Conservation (phyloP, 2,329 filamentous ascomycete genomes). For the Penicillium sumatraense region DNA sequence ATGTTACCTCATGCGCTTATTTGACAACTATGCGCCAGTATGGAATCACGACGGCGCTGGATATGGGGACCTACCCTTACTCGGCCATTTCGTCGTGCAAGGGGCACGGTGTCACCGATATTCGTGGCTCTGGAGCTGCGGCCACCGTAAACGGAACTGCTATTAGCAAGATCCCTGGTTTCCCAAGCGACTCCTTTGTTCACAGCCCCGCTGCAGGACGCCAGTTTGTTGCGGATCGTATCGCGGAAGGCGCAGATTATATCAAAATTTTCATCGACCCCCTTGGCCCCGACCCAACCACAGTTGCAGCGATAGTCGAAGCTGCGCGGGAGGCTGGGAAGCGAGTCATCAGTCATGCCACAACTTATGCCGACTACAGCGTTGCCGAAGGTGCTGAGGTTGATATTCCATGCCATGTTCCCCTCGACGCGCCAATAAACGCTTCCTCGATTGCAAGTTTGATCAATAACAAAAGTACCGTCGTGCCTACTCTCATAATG, state of each 20-base stretch:
- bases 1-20: not conserved
- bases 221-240: not conserved
- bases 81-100: not conserved
- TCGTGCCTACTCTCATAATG: not conserved
- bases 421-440: not conserved
- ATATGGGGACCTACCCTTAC: not conserved
- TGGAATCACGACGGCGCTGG: not conserved
- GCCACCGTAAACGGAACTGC: not conserved
- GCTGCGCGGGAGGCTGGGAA: not conserved
- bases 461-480: not conserved
- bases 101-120: not conserved
- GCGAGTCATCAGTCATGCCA: not conserved
- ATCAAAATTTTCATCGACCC: not conserved
- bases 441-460: not conserved
- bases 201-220: not conserved
- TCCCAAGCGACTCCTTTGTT: not conserved
- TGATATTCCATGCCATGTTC: not conserved
- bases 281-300: not conserved
- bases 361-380: not conserved
- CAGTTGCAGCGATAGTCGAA: not conserved
- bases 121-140: not conserved
- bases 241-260: not conserved
- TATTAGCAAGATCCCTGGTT: not conserved
- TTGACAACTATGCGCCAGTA: not conserved
- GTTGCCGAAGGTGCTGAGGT: not conserved